Conservation (phyloP, 1,284 basidiomycete species). For the Pascua sp. region DNA sequence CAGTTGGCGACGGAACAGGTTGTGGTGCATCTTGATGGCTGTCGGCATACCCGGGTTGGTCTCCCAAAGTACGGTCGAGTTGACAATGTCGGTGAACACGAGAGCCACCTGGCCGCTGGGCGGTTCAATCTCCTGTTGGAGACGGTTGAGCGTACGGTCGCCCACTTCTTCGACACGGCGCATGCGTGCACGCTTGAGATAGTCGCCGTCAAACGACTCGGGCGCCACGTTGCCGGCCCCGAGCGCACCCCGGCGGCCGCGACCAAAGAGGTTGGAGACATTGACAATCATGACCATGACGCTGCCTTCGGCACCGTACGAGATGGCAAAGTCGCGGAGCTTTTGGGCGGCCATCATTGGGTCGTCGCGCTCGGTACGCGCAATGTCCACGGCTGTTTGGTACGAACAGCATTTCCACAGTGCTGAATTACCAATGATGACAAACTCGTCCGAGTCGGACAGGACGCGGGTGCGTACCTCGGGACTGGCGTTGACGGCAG, state of each 20-base stretch:
- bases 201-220: conserved; percentile 11
- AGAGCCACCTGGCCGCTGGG: conserved; percentile 87
- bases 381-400: conserved; percentile 96
- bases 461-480: conserved; percentile 70
- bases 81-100: conserved; percentile 97
- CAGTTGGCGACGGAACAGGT: conserved; percentile 77
- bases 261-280: conserved; percentile 71
- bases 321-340: conserved; percentile 92
- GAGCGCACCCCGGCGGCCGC: too few species aligned
- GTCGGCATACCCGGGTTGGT: conserved; percentile 93
- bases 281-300: conserved; percentile 98
- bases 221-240: neutral
- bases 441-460: conserved; percentile 86
- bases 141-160: conserved; percentile 54
- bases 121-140: conserved; percentile 79
- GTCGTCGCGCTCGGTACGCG: conserved; percentile 75
- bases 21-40: conserved; percentile 90
- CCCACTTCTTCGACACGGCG: conserved; percentile 48
- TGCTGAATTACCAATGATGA: conserved; percentile 90
- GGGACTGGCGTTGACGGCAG: conserved; percentile 86
- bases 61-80: conserved; percentile 97
- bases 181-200: conserved; percentile 26
- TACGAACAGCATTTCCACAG: conserved; percentile 94
- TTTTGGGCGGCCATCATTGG: conserved; percentile 96
- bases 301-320: conserved; percentile 89